Evolutionary conservation across 805 yeast species (phyloP).

Genomic region (Saccharomycopsis schoenii): DNA sequence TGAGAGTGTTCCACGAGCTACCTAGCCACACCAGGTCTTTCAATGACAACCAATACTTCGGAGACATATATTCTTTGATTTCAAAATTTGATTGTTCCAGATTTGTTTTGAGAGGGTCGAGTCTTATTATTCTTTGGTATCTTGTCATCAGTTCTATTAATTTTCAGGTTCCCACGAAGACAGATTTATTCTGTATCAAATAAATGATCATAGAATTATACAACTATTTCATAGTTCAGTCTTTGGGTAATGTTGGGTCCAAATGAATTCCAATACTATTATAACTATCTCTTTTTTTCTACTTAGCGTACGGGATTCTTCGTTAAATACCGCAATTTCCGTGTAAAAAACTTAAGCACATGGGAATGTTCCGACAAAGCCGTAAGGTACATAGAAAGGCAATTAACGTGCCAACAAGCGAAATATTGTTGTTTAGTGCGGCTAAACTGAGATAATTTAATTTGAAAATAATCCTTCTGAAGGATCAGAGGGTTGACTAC

Average conservation of each 20-base stretch:
- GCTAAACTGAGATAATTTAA: no score
- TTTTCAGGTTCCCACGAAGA: background rate
- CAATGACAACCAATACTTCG: background rate
- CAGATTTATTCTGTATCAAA: no score
- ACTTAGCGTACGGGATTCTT: background rate
- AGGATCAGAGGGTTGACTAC: no score
- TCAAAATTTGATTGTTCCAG: background rate
- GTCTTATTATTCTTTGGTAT: background rate
- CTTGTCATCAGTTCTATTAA: background rate
- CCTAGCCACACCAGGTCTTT: background rate
- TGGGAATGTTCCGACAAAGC: background rate
- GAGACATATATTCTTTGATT: background rate
- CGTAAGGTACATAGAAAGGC: background rate
- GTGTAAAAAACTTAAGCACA: no score
- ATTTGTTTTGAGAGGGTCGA: background rate
- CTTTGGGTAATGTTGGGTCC: no score
- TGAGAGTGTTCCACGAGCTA: background rate
- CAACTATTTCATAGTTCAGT: no score
- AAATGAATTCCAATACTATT: no score
- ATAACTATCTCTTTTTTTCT: no score
- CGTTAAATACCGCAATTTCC: background rate
- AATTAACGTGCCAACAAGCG: no score
- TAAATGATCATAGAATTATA: no score
- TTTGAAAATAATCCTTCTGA: no score
- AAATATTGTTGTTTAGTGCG: no score